These are phyloP conservation scores for Phialophora chinensis DNA, from an alignment of 2,329 filamentous ascomycete genomes.

Conservation along the genomic window DNA sequence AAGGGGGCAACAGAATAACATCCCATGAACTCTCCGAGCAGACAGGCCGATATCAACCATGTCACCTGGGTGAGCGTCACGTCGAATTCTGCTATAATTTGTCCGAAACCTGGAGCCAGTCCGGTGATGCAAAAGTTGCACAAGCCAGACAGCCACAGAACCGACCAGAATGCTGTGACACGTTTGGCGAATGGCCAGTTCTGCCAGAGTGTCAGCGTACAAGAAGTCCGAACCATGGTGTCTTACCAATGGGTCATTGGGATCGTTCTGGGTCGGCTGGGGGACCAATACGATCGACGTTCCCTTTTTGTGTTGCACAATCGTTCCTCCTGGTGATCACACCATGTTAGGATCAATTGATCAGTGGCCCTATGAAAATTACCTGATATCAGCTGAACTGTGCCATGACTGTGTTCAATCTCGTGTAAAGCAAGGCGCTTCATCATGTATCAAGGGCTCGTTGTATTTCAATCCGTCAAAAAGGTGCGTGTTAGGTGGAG, in stretches of 20 bases:
- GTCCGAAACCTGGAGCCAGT: conserved; percentile 17
- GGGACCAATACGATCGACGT: conserved; percentile 3
- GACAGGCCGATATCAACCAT: conserved; percentile 1
- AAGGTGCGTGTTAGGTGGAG: neutral
- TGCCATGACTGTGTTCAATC: conserved; percentile 23
- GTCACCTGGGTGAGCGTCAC: conserved; percentile 31
- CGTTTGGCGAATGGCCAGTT: conserved; percentile 17
- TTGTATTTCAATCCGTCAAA: neutral
- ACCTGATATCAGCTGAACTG: conserved; percentile 24
- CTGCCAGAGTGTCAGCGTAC: neutral
- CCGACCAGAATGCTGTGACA: conserved; percentile 10
- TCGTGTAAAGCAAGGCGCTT: conserved; percentile 16
- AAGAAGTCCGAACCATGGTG: neutral
- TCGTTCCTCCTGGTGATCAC: neutral
- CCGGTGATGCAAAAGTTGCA: conserved; percentile 23
- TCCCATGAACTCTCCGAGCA: neutral
- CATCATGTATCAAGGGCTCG: neutral
- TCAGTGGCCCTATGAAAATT: neutral
- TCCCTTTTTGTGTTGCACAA: conserved; percentile 3
- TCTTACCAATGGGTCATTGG: conserved; percentile 12
- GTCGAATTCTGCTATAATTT: conserved; percentile 13
- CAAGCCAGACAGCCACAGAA: conserved; percentile 19
- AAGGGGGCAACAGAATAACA: conserved; percentile 1
- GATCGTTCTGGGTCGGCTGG: neutral
- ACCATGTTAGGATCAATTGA: neutral